Percentiles rank a stretch among this genome's conserved stretches.
Evolutionary conservation across 2,329 filamentous ascomycete genomes (phyloP).

Genomic region (Blastomyces emzantsi): DNA sequence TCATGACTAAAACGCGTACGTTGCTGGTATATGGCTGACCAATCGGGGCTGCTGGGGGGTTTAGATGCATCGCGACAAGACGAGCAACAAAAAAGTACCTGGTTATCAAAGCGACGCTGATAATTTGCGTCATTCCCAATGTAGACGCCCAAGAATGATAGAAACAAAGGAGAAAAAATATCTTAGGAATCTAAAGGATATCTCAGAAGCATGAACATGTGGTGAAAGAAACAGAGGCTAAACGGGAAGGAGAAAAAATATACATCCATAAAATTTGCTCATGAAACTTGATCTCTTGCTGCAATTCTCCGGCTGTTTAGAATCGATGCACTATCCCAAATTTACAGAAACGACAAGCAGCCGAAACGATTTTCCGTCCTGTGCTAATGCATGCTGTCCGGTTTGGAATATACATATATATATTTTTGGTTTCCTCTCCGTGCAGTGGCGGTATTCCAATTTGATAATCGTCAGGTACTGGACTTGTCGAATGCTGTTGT

Average conservation of each 20-base stretch:
- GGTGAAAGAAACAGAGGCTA: neutral
- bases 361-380: neutral
- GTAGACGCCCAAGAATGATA: neutral
- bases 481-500: neutral
- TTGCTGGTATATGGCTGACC: too few species aligned
- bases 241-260: neutral
- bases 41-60: too few species aligned
- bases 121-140: neutral
- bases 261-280: neutral
- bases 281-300: neutral
- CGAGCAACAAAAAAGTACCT: neutral
- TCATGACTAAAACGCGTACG: too few species aligned
- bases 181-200: neutral
- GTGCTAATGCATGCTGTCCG: neutral
- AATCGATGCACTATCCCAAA: neutral
- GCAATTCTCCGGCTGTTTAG: neutral
- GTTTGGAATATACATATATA: neutral
- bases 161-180: neutral
- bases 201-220: conserved; percentile 18
- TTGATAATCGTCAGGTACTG: neutral
- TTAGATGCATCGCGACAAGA: neutral
- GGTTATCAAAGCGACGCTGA: neutral
- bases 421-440: neutral
- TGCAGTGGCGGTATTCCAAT: neutral
- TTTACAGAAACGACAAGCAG: neutral